A percentile compares a stretch with the other conserved stretches of the same genome.
Conservation (phyloP, 1,284 basidiomycete species). For the Ustilago nuda region DNA sequence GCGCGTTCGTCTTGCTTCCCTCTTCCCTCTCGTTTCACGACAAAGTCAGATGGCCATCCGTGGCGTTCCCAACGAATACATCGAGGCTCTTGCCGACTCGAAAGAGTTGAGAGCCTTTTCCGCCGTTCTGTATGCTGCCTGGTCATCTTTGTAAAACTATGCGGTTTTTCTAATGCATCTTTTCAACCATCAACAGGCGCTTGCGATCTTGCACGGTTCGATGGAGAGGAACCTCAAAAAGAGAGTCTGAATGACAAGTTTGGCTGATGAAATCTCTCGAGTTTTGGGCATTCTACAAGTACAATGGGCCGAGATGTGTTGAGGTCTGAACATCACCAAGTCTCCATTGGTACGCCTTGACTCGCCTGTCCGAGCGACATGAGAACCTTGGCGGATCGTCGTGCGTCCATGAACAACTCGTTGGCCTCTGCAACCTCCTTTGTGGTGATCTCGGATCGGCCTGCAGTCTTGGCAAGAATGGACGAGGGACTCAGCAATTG, state of each 20-base stretch:
- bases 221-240: not conserved
- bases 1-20: constrained; percentile 77
- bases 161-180: constrained; percentile 1
- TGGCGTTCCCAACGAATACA: constrained; percentile 81
- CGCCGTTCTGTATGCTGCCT: constrained; percentile 73
- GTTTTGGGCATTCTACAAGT: constrained; percentile 30
- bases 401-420: constrained; percentile 89
- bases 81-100: constrained; percentile 73
- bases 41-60: constrained; percentile 81
- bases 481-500: constrained; percentile 91
- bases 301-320: constrained; percentile 7
- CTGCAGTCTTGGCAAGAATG: constrained; percentile 83
- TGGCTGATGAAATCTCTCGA: not conserved
- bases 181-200: not conserved
- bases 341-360: constrained; percentile 49
- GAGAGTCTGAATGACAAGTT: not conserved
- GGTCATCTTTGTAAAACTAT: constrained; percentile 47
- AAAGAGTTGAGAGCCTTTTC: constrained; percentile 73
- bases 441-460: constrained; percentile 82
- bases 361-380: constrained; percentile 22
- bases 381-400: constrained; percentile 69
- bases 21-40: constrained; percentile 81
- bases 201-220: not conserved
- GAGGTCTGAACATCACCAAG: constrained; percentile 18
- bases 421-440: constrained; percentile 91